Evolutionary conservation across 1,139 yeast genomes (phyloP), one percentile per base, ranked within the genome.

Genomic region (Candida smagusa): DNA sequence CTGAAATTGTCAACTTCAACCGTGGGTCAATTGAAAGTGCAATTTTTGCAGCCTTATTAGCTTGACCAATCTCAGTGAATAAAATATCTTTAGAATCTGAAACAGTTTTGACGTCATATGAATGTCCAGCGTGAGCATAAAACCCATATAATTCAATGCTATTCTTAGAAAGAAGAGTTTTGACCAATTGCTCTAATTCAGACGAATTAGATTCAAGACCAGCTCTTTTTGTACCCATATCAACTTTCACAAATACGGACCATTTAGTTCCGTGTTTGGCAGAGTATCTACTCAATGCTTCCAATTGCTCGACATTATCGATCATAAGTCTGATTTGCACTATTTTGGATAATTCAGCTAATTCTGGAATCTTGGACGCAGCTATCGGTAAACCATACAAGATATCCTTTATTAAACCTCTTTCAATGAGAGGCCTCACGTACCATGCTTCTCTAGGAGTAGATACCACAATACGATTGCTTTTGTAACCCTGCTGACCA

Each of bases 111-210:
- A 84, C 67, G 2, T 65, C 63, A 50, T 85, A 85, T 0, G 90
- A 81, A 47, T 83, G 86, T 2, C 94, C 94, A 1, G 89, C 87
- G 59, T 85, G 94, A 37, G 85, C 81, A 57, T 85, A 85, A 49
- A 84, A 78, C 0, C 95, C 94, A 48, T 67, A 77, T 7, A 84
- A 44, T 7, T 68, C 64, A n/a, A 77, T 64, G 27, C 55, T 48
- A 1, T 59, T 37, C 11, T 48, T 42, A 4, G 27, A 41, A 9
- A 63, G 48, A 2, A 67, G 50, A 30, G 56, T 53, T 1, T 55
- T 40, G 12, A 75, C 43, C n/a, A 72, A 48, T 5, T 56, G 41
- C 3, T 49, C 42, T 34, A 74, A 53, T 7, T 49, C 54, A 3
- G 53, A 48, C 2, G 68, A 52, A 9, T 59, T 63, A 31, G 59